Base-by-base conservation (phyloP, 2,329 filamentous ascomycete species). In the Pseudocercospora eumusae region DNA sequence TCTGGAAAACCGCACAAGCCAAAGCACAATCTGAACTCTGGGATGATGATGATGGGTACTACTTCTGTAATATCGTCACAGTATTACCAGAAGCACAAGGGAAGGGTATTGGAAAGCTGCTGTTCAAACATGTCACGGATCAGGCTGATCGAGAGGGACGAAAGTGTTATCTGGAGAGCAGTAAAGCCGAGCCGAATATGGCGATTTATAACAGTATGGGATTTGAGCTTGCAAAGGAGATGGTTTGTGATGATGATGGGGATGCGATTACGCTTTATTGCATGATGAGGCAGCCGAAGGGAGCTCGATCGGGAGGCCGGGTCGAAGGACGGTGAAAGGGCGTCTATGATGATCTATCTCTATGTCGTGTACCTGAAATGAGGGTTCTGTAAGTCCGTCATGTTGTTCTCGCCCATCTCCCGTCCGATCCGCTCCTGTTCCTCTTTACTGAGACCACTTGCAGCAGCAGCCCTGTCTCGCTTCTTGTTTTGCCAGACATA, bases 11-110 rank as follows among this genome's bases (percentile, higher is more conserved):
- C 4, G 80, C 83, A 5, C 88, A 92, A 73, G 80, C 82, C 0
- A 77, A 83, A 42, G 86, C 84, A 0, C 88, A 91, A 59, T 77
- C 78, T 0, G 76, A 83, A 25, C 75, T 90, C 3, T 91, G 88
- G 88, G 84, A 78, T 0, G 86, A 89, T 60, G 80, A 82, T 0
- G 78, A 81, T 4, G 89, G 89, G 0, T 91, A 91, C 70, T 91
- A 90, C 70, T 91, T 91, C 67, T 87, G 89, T 66, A 92, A 91
- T 70, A 89, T 91, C 64, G 85, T 91, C 69, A 87, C 88, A 0
- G 88, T 91, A 1, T 73, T 84, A 15, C 86, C 88, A 0, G 82
- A 85, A 54, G 82, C 81, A 31, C 88, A 91, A 71, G 87, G 87
- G 0, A 84, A 81, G 68, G 88, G 88, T 0, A 83, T 91, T 2